Evolutionary conservation across 768 basidiomycete species (phyloP).

Genomic region (Panellus pusillus): DNA sequence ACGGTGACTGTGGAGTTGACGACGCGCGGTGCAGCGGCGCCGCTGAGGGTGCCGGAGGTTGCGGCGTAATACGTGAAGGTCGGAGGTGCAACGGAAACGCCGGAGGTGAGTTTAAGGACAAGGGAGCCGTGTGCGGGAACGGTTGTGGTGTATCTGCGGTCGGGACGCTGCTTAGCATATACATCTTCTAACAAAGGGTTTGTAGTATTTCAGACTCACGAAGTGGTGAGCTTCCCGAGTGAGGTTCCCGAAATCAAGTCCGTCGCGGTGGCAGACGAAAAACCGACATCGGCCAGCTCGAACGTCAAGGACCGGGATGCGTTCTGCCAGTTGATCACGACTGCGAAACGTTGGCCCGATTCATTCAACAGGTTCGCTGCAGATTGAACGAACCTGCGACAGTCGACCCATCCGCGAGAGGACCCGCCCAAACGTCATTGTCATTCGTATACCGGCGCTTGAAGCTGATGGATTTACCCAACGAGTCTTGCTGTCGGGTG

Average conservation of each 20-base stretch:
- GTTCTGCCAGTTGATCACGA: conserved; percentile 48
- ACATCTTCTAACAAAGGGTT: too few relatives aligned
- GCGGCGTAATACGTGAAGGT: conserved; percentile 37
- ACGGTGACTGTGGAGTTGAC: conserved; percentile 38
- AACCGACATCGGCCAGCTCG: conserved; percentile 42
- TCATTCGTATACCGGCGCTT: conserved; percentile 50
- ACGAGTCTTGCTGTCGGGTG: conserved; percentile 40
- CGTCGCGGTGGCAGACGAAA: conserved; percentile 39
- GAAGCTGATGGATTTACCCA: conserved; percentile 46
- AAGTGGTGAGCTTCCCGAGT: conserved; percentile 35
- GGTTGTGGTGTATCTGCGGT: conserved; percentile 34
- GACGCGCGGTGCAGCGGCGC: conserved; percentile 36
- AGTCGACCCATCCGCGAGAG: conserved; percentile 47
- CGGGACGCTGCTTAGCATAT: too few relatives aligned
- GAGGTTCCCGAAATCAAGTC: conserved; percentile 41
- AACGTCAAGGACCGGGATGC: conserved; percentile 40
- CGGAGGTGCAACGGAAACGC: conserved; percentile 26
- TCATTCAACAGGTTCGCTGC: background rate
- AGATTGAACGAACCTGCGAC: conserved; percentile 36
- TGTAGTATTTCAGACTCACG: conserved; percentile 27
- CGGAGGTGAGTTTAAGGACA: conserved; percentile 38
- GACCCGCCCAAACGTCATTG: conserved; percentile 49
- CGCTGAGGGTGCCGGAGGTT: conserved; percentile 34
- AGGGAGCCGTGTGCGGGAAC: conserved; percentile 36
- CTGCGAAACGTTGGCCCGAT: conserved; percentile 23